phyloP scores from a whole-genome alignment of 192 early-diverging fungal species.

The Linnemannia elongata region DNA sequence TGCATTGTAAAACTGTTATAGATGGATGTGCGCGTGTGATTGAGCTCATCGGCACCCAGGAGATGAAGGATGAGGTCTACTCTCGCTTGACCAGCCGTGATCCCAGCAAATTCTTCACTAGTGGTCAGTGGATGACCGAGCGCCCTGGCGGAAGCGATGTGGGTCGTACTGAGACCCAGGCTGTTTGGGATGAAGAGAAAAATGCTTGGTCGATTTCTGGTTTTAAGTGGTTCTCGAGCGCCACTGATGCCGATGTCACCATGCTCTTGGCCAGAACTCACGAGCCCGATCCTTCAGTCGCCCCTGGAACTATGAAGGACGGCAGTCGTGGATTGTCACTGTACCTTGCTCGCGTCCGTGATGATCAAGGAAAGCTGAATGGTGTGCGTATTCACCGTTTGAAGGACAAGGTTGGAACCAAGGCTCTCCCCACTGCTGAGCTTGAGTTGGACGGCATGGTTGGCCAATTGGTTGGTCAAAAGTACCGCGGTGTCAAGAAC shows the following conservation, averaged over 20 bases:
- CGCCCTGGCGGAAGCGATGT: constrained; percentile 78
- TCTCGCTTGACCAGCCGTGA: constrained; percentile 69
- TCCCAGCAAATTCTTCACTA: constrained; percentile 72
- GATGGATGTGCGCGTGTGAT: constrained; percentile 78
- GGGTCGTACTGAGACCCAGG: constrained; percentile 74
- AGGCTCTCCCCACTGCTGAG: constrained; percentile 80
- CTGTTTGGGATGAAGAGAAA: constrained; percentile 59
- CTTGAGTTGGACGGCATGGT: constrained; percentile 70
- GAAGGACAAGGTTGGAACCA: constrained; percentile 81
- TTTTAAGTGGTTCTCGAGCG: constrained; percentile 84
- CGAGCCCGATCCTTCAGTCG: constrained; percentile 49
- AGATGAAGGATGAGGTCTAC: constrained; percentile 65
- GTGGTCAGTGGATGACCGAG: constrained; percentile 87
- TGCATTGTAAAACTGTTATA: not conserved
- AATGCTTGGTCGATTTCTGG: constrained; percentile 68
- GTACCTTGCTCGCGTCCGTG: constrained; percentile 70
- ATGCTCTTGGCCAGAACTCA: constrained; percentile 74
- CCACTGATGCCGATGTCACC: constrained; percentile 78
- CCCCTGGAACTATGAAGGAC: constrained; percentile 48
- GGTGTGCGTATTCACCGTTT: constrained; percentile 76
- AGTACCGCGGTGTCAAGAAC: constrained; percentile 68
- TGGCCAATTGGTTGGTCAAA: constrained; percentile 62
- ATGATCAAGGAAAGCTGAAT: constrained; percentile 67
- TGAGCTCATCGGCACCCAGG: constrained; percentile 65
- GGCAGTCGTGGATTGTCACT: constrained; percentile 73